Base-by-base conservation (phyloP, 768 basidiomycete genomes). In the Leccinum boreale region DNA sequence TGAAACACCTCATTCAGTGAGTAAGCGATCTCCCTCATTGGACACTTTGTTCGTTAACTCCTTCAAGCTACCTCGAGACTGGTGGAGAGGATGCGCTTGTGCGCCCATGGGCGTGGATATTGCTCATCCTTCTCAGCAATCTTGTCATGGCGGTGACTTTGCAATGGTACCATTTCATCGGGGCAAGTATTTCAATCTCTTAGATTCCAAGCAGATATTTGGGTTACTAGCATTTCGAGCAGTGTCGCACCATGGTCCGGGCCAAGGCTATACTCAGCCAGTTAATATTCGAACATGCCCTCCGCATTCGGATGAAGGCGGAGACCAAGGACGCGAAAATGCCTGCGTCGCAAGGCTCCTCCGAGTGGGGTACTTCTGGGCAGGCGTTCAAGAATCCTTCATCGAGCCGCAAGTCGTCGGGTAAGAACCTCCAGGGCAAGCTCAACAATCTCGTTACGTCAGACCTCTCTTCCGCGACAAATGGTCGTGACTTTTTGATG, bases 391-490 rank as follows among this genome's bases (percentile, higher is more conserved):
- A 36, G 33, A 9, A n/a, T 7, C 7, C 12, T 15, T 23, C 9
- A 14, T 36, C 49, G 39, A 35, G 24, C 5, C 3, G 31, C 24
- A 52, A 52, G 26, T 52, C 48, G 28, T 19, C 54, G 6, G 48
- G 31, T 2, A 55, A 52, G 49, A 55, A 52, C 31, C 24, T 55
- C 12, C 11, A 52, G 9, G 54, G 54, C 15, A 55, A 28, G 14
- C 54, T 55, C 33, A 55, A 55, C 14, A 55, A 55, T 36, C 54
- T 55, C 4, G n/a, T 55, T 23, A 55, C 54, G 7, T 55, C 54
- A 5, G 48, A 55, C 28, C 54, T 55, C 12, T 21, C 48, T 21
- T 3, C 24, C 19, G 48, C 48, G 33, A 55, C 33, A 15, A 48
- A 55, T 17, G 54, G 54, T 7, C 54, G 48, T 21, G 54, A 55